phyloP scores from a whole-genome alignment of 345 rosid species.

The Rhodamnia rubescens region DNA sequence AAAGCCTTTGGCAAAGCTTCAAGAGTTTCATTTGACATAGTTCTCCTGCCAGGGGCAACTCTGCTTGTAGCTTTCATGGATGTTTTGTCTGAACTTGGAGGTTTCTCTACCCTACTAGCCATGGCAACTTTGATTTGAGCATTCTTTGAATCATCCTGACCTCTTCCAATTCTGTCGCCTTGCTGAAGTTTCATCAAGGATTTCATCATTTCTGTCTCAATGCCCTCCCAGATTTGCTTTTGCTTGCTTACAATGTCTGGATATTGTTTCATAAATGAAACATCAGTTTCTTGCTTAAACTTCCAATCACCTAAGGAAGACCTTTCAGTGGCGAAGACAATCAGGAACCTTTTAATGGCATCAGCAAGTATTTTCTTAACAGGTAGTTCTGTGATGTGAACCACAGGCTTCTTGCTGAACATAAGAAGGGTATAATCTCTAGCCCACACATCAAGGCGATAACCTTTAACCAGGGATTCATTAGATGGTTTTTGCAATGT shows the following conservation, averaged over 20 bases:
- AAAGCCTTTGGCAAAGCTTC: constrained; percentile 60
- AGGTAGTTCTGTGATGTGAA: constrained; percentile 13
- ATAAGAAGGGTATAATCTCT: constrained; percentile 46
- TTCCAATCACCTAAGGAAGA: constrained; percentile 39
- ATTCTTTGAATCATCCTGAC: constrained; percentile 18
- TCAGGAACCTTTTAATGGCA: constrained; percentile 19
- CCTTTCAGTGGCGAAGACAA: constrained; percentile 35
- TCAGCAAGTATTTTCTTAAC: constrained; percentile 9
- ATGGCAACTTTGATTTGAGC: constrained; percentile 11
- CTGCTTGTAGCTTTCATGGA: constrained; percentile 14
- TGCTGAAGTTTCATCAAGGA: background rate
- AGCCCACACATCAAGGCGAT: constrained; percentile 28
- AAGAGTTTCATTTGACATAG: constrained; percentile 50
- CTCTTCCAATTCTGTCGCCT: constrained; percentile 12
- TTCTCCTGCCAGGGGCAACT: constrained; percentile 14
- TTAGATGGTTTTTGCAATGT: constrained; percentile 14
- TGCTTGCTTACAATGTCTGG: constrained; percentile 38
- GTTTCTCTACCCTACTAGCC: constrained; percentile 19
- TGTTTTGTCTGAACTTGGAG: constrained; percentile 27
- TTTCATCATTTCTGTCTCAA: constrained; percentile 10
- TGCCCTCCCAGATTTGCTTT: constrained; percentile 13
- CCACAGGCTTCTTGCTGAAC: constrained; percentile 32
- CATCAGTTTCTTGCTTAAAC: constrained; percentile 36
- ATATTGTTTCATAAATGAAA: constrained; percentile 26
- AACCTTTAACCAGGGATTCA: constrained; percentile 35